Base-by-base conservation (phyloP, 257 asterid genomes). In the Solanum tarijense region DNA sequence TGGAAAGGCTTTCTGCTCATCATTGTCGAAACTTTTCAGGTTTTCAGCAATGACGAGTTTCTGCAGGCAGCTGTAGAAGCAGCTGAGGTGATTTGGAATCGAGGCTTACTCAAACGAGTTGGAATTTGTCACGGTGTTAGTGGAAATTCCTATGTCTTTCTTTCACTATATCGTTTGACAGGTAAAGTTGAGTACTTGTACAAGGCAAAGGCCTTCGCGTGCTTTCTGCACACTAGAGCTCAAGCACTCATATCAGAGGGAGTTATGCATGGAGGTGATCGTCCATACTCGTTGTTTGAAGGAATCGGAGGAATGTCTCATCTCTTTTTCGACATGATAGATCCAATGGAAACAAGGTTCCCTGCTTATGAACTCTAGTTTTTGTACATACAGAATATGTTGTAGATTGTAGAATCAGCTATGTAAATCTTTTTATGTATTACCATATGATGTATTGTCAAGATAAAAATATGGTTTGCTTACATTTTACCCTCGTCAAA, bases 121-220 rank as follows among this genome's bases (percentile, higher is more conserved):
- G 99, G 98, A 58, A 25, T 96, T 27, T 96, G 99, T 83, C 98
- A 95, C 29, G 99, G 98, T 86, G 91, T 96, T 27, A 93, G 97
- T 69, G 98, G 99, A 60, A 96, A 96, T 74, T 87, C 99, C 35
- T 95, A 94, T 41, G 93, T 92, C 29, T 96, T 96, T 83, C 94
- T 95, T 81, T 90, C 98, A n/a, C 92, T 95, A 43, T 93, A 95
- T 91, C 93, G 87, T 83, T 82, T 94, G 81, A 95, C 98, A 7
- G 96, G 98, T 23, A 91, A 93, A 31, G 91, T 92, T 18, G 93
- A 95, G 89, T 94, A 88, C 89, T 83, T 96, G 83, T 89, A 94
- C 93, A 92, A 91, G 89, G 97, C 97, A 87, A 95, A 93, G 90
- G 96, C 99, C 18, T 94, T 95, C 72, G 90, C 96, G 68, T 90